Evolutionary conservation across 345 rosid genomes (phyloP).

Genomic region (Brassica nigra): DNA sequence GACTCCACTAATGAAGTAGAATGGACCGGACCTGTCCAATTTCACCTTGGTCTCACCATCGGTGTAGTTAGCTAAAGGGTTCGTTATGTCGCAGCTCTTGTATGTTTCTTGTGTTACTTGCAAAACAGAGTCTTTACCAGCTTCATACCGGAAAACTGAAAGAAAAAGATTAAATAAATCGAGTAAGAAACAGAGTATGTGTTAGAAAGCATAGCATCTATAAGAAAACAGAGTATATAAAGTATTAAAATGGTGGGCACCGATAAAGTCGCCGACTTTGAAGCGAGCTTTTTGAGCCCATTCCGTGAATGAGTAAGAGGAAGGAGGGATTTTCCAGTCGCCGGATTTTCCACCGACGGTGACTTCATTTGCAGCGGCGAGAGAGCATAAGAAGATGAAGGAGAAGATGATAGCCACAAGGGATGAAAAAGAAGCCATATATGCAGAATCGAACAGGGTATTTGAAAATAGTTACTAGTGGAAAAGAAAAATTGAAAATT

Average conservation of each 20-base stretch:
- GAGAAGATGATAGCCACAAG: constrained; percentile 33
- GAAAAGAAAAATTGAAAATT: not conserved
- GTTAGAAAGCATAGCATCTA: constrained; percentile 1
- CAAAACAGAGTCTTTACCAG: constrained; percentile 55
- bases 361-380: constrained; percentile 50
- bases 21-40: constrained; percentile 62
- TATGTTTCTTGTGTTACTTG: constrained; percentile 66
- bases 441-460: not conserved
- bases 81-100: constrained; percentile 57
- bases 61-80: constrained; percentile 59
- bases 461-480: not conserved
- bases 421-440: constrained; percentile 31
- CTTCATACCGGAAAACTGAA: constrained; percentile 32
- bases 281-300: constrained; percentile 75
- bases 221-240: not conserved
- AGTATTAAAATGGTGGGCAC: constrained; percentile 34
- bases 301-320: constrained; percentile 51
- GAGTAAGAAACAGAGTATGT: constrained; percentile 15
- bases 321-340: constrained; percentile 57
- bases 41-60: constrained; percentile 71
- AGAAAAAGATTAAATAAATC: not conserved
- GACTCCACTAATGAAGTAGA: constrained; percentile 79
- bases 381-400: constrained; percentile 31
- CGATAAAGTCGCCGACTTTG: constrained; percentile 63
- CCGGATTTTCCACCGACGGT: constrained; percentile 54